Base-by-base conservation (phyloP, 2,329 filamentous ascomycete genomes). In the Dactylellina parvicollis region DNA sequence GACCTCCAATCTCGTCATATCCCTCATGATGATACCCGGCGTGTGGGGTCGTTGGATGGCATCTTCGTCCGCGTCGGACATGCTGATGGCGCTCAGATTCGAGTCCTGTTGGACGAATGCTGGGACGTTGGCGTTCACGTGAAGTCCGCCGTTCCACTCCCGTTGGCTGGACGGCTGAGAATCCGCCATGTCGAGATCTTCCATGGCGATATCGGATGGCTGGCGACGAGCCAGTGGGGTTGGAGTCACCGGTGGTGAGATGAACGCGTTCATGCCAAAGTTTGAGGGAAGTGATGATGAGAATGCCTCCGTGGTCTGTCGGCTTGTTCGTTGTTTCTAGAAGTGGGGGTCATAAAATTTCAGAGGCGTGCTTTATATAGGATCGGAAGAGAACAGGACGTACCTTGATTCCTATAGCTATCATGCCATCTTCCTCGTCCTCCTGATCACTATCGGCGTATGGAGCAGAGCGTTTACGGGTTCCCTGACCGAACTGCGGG, bases 1-100 rank as follows among this genome's bases (percentile, higher is more conserved):
- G 54, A 74, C 61, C 28, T 66, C 62, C 40, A 74, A 49, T 22
- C 70, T 52, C 10, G 50, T 67, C 70, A 74, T 61, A 38, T 74
- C 70, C 22, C 42, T 66, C 70, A 74, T 67, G 22, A 74, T 67
- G n/a, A 66, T 74, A 26, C 70, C 70, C 3, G 70, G 60, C 18
- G 70, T 67, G 36, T 67, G 60, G 1, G 61, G 60, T 24, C 70
- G 50, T 24, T 54, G 30, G 40, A 66, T 49, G 16, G n/a, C 50
- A 8, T 74, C 26, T 5, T 61, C 60, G 2, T 60, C 67, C n/a
- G 20, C 52, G 18, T 54, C 59, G 9, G 47, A 20, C 52, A 72
- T 59, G 20, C 66, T 72, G 16, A 59, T 64, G 8, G 42, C 34
- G 20, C 67, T 72, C 8, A 62, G 40, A 24, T 52, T 72, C 14